Evolutionary conservation across 441 rosid species (phyloP).

Genomic region (Omphalea diandra): DNA sequence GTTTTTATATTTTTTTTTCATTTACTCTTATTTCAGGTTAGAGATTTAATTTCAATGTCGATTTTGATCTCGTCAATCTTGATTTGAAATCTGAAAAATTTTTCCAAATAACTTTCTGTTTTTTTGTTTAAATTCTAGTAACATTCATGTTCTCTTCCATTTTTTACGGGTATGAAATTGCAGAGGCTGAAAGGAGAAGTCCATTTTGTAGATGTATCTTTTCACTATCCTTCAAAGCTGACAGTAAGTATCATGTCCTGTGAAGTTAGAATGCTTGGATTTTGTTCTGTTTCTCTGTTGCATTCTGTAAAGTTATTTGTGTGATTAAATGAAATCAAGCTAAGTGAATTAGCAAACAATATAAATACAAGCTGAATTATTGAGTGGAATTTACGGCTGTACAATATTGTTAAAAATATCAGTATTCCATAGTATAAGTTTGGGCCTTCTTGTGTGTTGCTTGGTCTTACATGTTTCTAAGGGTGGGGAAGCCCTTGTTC

Average conservation of each 20-base stretch:
- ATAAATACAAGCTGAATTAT: too few species aligned
- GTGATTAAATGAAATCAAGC: background rate
- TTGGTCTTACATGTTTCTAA: background rate
- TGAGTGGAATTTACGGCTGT: too few species aligned
- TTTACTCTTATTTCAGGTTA: too few species aligned
- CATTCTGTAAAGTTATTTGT: background rate
- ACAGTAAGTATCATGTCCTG: constrained; percentile 43
- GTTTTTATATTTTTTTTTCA: too few species aligned
- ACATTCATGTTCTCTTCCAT: background rate
- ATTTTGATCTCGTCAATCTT: too few species aligned
- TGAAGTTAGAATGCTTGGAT: background rate
- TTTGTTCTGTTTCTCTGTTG: background rate
- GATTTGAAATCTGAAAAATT: too few species aligned
- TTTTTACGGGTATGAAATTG: constrained; percentile 56
- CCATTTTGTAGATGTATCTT: constrained; percentile 67
- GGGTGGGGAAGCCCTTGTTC: background rate
- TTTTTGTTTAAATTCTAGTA: too few species aligned
- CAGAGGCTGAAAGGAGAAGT: constrained; percentile 61
- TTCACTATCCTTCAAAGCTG: constrained; percentile 68
- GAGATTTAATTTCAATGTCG: too few species aligned
- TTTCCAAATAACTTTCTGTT: too few species aligned
- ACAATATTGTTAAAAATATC: too few species aligned
- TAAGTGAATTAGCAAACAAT: background rate
- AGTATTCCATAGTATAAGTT: too few species aligned
- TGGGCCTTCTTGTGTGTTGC: background rate